Conservation (phyloP, 2,329 filamentous ascomycete species). For the Pyricularia pennisetigena region DNA sequence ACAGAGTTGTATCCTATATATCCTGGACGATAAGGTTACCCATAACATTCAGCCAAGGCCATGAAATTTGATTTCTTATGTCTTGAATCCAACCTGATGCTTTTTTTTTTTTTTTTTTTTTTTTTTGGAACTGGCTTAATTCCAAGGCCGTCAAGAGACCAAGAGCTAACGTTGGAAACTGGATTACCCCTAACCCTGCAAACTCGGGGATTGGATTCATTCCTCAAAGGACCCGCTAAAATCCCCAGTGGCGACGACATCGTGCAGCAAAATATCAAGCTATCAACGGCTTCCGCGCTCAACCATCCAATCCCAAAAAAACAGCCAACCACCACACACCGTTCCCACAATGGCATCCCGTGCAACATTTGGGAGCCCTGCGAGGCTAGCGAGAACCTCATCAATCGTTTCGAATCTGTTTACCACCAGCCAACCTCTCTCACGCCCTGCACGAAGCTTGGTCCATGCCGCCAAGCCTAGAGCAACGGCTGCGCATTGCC, state of each 20-base stretch:
- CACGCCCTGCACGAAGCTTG: not conserved
- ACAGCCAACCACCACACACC: not conserved
- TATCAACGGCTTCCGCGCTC: not conserved
- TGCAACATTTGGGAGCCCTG: not conserved
- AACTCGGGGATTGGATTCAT: no score
- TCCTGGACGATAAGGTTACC: no score
- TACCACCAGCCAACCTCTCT: not conserved
- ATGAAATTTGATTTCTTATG: no score
- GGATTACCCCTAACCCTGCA: not conserved
- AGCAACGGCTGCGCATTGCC: not conserved
- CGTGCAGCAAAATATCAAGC: not conserved
- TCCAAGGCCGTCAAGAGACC: no score
- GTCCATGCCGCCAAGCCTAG: not conserved
- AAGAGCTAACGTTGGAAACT: not conserved
- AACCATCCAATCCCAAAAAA: not conserved
- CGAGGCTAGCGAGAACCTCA: not conserved
- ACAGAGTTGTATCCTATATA: no score
- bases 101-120: no score
- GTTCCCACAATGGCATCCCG: not conserved
- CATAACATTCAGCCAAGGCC: no score
- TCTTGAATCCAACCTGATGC: no score
- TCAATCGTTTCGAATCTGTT: not conserved
- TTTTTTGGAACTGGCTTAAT: no score
- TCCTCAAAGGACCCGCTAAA: not conserved
- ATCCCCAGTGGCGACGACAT: not conserved